phyloP scores from a whole-genome alignment of 768 basidiomycete species.

The Tricholoma matsutake region DNA sequence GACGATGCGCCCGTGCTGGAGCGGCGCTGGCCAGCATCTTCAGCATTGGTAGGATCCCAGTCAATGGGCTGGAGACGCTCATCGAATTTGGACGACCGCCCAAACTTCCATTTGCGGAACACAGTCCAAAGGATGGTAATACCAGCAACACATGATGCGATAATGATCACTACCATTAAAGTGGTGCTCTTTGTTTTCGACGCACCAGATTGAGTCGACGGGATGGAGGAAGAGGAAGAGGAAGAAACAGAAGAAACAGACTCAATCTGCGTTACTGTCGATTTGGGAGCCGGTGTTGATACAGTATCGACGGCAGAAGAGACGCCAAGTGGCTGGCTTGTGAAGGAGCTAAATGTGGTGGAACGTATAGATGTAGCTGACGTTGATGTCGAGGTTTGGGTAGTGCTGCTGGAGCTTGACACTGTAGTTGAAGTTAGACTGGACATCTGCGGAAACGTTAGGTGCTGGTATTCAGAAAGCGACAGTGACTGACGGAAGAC shows the following conservation, averaged over 20 bases:
- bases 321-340: conserved; percentile 21
- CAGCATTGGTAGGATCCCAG: conserved; percentile 69
- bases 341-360: conserved; percentile 10
- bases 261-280: conserved; percentile 26
- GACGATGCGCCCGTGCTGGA: conserved; percentile 61
- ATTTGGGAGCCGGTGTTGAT: conserved; percentile 13
- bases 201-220: conserved; percentile 25
- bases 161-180: conserved; percentile 63
- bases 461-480: neutral
- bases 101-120: conserved; percentile 91
- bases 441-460: conserved; percentile 6
- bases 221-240: conserved; percentile 24
- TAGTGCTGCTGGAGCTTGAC: conserved; percentile 2
- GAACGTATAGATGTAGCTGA: conserved; percentile 4
- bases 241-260: conserved; percentile 28
- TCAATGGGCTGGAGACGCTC: conserved; percentile 85
- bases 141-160: conserved; percentile 66
- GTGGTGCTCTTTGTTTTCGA: conserved; percentile 37
- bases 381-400: conserved; percentile 4
- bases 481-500: conserved; percentile 8
- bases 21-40: conserved; percentile 51
- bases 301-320: conserved; percentile 15
- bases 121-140: conserved; percentile 80
- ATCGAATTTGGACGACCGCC: conserved; percentile 75
- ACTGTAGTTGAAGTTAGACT: conserved; percentile 1